phyloP scores from a whole-genome alignment of 331 rosid genomes.

The Malus hybrid region DNA sequence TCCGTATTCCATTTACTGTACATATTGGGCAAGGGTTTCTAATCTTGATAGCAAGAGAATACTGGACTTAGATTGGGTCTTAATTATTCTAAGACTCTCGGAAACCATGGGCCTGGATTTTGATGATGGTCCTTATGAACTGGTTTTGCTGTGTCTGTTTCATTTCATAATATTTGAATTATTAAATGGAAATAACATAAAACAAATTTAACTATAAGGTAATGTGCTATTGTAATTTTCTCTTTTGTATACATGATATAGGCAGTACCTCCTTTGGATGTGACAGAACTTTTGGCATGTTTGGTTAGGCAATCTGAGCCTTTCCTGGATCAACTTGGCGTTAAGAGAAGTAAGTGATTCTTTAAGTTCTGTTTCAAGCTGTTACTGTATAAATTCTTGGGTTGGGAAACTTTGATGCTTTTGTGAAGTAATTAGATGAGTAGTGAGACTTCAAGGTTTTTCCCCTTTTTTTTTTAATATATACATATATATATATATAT shows the following conservation, averaged over 20 bases:
- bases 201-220: background rate
- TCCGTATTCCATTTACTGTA: background rate
- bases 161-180: background rate
- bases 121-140: background rate
- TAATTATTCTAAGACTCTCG: background rate
- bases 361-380: background rate
- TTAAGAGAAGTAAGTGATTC: slow-evolving; percentile 49
- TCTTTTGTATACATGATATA: slow-evolving; percentile 22
- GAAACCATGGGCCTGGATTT: background rate
- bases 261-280: slow-evolving; percentile 90
- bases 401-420: background rate
- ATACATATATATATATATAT: too few relatives aligned
- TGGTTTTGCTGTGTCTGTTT: background rate
- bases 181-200: background rate
- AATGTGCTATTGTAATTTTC: slow-evolving; percentile 10
- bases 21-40: background rate
- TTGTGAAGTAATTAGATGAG: background rate
- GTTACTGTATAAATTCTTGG: background rate
- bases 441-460: background rate
- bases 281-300: slow-evolving; percentile 88
- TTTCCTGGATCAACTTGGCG: slow-evolving; percentile 89
- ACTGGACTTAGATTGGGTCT: background rate
- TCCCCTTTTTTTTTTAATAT: background rate
- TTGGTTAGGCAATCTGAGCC: slow-evolving; percentile 87
- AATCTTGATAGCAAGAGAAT: background rate